Conservation (phyloP, 2,329 filamentous ascomycete genomes). For the Fusarium nodosum region DNA sequence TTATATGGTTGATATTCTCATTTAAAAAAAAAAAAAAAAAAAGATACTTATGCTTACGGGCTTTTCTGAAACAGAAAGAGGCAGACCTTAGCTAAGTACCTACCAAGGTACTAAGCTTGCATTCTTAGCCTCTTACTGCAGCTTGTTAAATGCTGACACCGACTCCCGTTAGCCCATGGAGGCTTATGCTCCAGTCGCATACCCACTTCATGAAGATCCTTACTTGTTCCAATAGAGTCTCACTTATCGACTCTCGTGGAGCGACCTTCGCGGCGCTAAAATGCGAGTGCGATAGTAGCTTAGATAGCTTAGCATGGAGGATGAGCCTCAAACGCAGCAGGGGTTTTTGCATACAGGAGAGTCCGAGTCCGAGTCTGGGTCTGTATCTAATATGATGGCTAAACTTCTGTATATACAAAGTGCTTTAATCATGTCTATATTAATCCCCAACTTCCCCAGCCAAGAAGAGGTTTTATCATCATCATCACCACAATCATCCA, state of each 20-base stretch:
- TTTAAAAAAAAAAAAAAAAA: too few relatives aligned
- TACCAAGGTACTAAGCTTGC: not conserved
- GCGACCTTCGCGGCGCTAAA: slow-evolving; percentile 5
- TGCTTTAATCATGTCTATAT: slow-evolving; percentile 32
- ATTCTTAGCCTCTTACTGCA: not conserved
- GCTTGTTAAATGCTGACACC: slow-evolving; percentile 28
- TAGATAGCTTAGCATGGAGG: slow-evolving; percentile 11
- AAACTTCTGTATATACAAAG: not conserved
- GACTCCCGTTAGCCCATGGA: slow-evolving; percentile 20
- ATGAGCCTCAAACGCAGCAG: slow-evolving; percentile 28
- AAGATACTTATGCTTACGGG: not conserved
- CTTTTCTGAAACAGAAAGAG: slow-evolving; percentile 2
- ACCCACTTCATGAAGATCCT: slow-evolving; percentile 1
- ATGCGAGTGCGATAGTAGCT: slow-evolving; percentile 27
- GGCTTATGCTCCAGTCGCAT: slow-evolving; percentile 23
- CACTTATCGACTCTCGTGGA: slow-evolving; percentile 4
- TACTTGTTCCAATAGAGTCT: slow-evolving; percentile 8
- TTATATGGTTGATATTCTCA: not conserved
- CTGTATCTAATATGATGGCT: slow-evolving; percentile 4
- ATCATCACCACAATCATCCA: slow-evolving; percentile 16
- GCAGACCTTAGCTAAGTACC: not conserved
- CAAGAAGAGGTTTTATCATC: slow-evolving; percentile 15
- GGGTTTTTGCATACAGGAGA: slow-evolving; percentile 1
- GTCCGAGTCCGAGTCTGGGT: slow-evolving; percentile 27
- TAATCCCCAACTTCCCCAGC: slow-evolving; percentile 19